Percentiles rank a stretch among this genome's conserved stretches.
These are phyloP conservation scores for Cicer yamashitae DNA, from an alignment of 306 rosid species.

Conservation along the genomic window DNA sequence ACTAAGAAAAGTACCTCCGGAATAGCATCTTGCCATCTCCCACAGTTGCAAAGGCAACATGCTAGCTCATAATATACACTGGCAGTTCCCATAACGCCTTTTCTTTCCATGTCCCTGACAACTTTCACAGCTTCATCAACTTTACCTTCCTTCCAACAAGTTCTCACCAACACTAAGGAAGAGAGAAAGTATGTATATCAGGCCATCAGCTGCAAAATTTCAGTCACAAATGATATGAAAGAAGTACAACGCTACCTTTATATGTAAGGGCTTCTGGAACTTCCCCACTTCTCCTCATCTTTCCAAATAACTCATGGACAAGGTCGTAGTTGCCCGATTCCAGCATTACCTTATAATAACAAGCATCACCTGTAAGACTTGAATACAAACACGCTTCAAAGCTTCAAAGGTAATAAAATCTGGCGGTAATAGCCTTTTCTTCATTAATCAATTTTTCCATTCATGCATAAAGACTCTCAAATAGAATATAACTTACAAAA, in stretches of 20 bases:
- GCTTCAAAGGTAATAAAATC: constrained; percentile 45
- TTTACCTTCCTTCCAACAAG: constrained; percentile 86
- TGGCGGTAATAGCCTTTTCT: constrained; percentile 37
- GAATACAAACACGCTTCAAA: constrained; percentile 38
- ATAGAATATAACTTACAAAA: constrained; percentile 35
- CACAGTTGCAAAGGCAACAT: constrained; percentile 84
- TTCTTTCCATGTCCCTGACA: constrained; percentile 85
- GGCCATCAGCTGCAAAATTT: constrained; percentile 39
- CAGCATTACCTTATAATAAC: constrained; percentile 83
- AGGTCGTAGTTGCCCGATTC: constrained; percentile 79
- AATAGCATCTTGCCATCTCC: constrained; percentile 91
- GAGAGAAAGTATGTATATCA: constrained; percentile 36
- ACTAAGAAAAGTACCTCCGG: constrained; percentile 58
- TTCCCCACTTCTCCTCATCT: constrained; percentile 77
- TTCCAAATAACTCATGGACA: constrained; percentile 72
- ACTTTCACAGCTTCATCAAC: constrained; percentile 75
- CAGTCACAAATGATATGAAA: constrained; percentile 44
- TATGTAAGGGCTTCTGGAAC: constrained; percentile 78
- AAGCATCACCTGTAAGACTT: constrained; percentile 64
- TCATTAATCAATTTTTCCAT: constrained; percentile 30
- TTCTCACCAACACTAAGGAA: constrained; percentile 74
- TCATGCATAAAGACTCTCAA: constrained; percentile 36
- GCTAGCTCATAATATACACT: constrained; percentile 86
- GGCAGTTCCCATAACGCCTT: constrained; percentile 77
- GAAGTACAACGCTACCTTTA: constrained; percentile 63